These are phyloP conservation scores for Phytopythium delawarense DNA, from an alignment of 352 stramenopile genomes.

Conservation along the genomic window DNA sequence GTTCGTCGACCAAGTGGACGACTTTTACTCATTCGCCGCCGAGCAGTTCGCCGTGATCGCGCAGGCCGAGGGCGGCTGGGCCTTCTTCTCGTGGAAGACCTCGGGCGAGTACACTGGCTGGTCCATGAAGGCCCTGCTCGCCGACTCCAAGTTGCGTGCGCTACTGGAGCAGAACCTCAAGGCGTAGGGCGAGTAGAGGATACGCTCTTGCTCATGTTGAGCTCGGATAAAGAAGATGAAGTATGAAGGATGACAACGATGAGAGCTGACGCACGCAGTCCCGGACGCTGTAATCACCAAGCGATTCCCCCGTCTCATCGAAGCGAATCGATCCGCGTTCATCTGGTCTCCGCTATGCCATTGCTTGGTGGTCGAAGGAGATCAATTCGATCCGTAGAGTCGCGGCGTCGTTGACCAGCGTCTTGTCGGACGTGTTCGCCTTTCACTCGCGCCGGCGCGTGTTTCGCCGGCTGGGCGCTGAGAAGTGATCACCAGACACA, in stretches of 20 bases:
- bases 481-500: constrained; percentile 4
- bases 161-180: background rate
- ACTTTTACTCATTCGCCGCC: constrained; percentile 40
- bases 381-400: constrained; percentile 4
- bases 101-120: constrained; percentile 46
- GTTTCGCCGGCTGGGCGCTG: background rate
- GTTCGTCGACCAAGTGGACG: constrained; percentile 28
- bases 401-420: background rate
- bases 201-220: background rate
- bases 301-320: background rate
- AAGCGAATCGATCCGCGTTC: background rate
- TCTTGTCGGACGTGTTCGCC: background rate
- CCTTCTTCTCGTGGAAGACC: constrained; percentile 66
- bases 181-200: background rate
- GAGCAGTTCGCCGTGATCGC: constrained; percentile 54
- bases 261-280: background rate
- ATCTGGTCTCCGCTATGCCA: background rate
- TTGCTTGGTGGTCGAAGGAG: background rate
- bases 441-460: background rate
- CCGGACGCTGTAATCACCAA: background rate
- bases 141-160: constrained; percentile 16
- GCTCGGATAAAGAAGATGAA: background rate
- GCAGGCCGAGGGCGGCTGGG: constrained; percentile 45
- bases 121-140: constrained; percentile 53
- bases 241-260: background rate